Conservation (phyloP, 331 rosid species). For the Rosa hybrid region DNA sequence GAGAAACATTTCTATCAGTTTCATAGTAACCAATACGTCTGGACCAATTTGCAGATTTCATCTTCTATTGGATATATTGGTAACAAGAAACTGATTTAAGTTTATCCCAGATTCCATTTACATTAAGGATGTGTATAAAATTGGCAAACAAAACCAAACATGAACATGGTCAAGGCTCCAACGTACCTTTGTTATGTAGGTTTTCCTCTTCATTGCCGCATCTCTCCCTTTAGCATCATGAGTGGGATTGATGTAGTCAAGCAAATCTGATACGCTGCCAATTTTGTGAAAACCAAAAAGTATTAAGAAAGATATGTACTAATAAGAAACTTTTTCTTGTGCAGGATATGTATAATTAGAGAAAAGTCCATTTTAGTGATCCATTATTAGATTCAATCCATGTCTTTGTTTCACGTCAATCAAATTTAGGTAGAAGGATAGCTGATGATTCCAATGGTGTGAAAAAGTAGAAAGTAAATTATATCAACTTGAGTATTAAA, state of each 20-base stretch:
- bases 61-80: background rate
- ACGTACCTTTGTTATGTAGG: slow-evolving; percentile 63
- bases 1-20: background rate
- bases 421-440: background rate
- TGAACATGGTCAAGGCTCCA: background rate
- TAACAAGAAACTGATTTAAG: background rate
- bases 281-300: slow-evolving; percentile 28
- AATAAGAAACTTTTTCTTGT: background rate
- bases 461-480: background rate
- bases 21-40: background rate
- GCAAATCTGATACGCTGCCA: slow-evolving; percentile 96
- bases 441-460: background rate
- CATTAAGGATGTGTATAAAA: background rate
- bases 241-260: slow-evolving; percentile 90
- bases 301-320: slow-evolving; percentile 18
- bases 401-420: background rate
- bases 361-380: background rate
- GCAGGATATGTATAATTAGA: background rate
- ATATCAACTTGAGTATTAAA: background rate
- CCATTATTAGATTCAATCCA: background rate
- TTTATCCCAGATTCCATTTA: background rate
- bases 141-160: slow-evolving; percentile 2
- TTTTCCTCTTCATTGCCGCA: slow-evolving; percentile 69
- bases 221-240: slow-evolving; percentile 78
- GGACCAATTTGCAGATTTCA: background rate